Percentiles rank a stretch among this genome's conserved stretches.
phyloP scores from a whole-genome alignment of 2,329 filamentous ascomycete genomes.

The Cladosporium sp. region DNA sequence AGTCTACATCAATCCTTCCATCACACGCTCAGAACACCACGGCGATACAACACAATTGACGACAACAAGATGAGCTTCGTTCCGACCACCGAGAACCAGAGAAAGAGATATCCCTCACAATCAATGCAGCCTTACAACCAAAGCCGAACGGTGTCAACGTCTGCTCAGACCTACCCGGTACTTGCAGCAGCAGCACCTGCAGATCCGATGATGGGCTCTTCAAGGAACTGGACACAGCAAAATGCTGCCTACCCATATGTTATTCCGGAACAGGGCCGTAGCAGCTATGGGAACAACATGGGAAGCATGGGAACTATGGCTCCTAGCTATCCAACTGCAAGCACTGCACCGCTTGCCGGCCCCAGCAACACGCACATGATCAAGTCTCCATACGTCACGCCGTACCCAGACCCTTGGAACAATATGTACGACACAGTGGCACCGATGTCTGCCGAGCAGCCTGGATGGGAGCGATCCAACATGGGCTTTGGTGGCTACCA shows the following conservation, averaged over 20 bases:
- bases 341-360: neutral
- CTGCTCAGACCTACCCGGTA: neutral
- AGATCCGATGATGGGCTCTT: neutral
- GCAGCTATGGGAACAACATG: neutral
- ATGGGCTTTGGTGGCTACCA: constrained; percentile 2
- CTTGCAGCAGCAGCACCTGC: neutral
- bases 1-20: neutral
- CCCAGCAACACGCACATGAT: neutral
- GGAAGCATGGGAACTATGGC: neutral
- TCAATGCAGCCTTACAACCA: neutral
- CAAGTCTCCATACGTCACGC: neutral
- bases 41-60: neutral
- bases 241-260: neutral
- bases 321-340: neutral
- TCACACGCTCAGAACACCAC: neutral
- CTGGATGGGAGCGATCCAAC: neutral
- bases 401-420: neutral
- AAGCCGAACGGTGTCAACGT: neutral
- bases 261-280: neutral
- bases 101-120: neutral
- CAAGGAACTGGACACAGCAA: neutral
- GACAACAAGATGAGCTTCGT: constrained; percentile 6
- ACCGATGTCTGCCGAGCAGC: neutral
- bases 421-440: neutral
- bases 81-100: neutral